Base-by-base conservation (phyloP, 306 rosid species). In the Rubus parviflorus region DNA sequence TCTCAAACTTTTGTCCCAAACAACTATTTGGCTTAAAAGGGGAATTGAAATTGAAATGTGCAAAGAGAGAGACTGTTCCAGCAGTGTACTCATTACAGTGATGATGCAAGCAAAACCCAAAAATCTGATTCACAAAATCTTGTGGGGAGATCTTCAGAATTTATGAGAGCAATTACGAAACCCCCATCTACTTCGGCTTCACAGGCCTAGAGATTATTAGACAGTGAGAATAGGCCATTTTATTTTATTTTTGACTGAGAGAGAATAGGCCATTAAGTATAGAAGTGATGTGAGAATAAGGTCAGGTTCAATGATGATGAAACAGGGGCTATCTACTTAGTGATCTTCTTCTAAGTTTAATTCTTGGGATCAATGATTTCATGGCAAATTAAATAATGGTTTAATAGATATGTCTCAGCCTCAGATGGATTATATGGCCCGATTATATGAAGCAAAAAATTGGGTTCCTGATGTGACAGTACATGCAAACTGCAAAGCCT, bases 41-140 rank as follows among this genome's bases (percentile, higher is more conserved):
- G 83, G 81, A 72, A 37, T 30, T 41, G 66, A 38, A 52, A 81
- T 43, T 73, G 79, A 84, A 56, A 81, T 65, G 88, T 38, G 86
- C 79, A 75, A 78, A 78, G 80, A 75, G 74, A 77, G 76, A 79
- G 19, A 81, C 85, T 85, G 85, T 86, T 80, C 20, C 17, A 62
- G 69, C 81, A 80, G 85, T 81, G 92, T 83, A 75, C 88, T 82
- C 57, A 60, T 64, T 38, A 38, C 4, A 19, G 22, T 56, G 80
- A 53, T 92, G 91, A 92, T 74, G 93, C 85, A 86, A 86, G 89
- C 86, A 81, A 66, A 35, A 41, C 70, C 75, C 71, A 80, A 61
- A 76, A 63, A 57, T 73, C 49, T 84, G 82, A 85, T 70, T 35
- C 78, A 74, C 45, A 75, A 84, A 51, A 68, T 79, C 81, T 80